Base-by-base conservation (phyloP, 192 early-diverging fungal genomes). In the Entomortierella parvispora region DNA sequence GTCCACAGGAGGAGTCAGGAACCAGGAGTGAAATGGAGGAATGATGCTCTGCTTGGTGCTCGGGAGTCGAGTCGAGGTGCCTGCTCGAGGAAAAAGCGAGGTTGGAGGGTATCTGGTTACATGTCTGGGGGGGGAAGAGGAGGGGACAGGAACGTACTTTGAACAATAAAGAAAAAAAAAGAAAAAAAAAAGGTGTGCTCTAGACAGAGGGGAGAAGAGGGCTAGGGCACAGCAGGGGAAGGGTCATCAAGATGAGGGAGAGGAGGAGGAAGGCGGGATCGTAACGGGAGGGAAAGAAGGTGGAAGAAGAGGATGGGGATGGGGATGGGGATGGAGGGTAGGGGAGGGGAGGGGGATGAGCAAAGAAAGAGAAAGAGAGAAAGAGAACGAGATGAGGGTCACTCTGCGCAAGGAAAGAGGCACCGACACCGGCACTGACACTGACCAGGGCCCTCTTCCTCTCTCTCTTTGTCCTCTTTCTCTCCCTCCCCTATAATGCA, bases 231-330 rank as follows among this genome's bases (percentile, higher is more conserved):
- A 20, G 54, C 51, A 56, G 54, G 54, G 54, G n/a, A 56, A 40
- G 54, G 54, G 54, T 68, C 56, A 58, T 60, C 37, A 40, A 40
- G 12, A 12, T 58, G 28, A 56, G 31, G 65, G 32, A 28, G 37
- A n/a, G 33, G 29, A 66, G 43, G 59, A 70, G 72, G 70, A 66
- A 47, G 49, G 5, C 7, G 12, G 12, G 54, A 34, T 56, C 31
- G 34, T 56, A 20, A 56, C 20, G 20, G n/a, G 33, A 40, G 22
- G 34, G 9, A 10, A 12, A 29, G 28, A 8, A 53, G 51, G 26
- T 4, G 32, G 14, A 12, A 32, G 28, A 22, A 22, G 54, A 31
- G 53, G 28, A 32, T 32, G 18, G 51, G n/a, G 25, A 50, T 25
- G 48, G 45, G 45, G 47, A 15, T 14, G 2, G 29, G 20, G 54